Evolutionary conservation across 2,329 filamentous ascomycete species (phyloP).

Genomic region (Neofusicoccum parvum): DNA sequence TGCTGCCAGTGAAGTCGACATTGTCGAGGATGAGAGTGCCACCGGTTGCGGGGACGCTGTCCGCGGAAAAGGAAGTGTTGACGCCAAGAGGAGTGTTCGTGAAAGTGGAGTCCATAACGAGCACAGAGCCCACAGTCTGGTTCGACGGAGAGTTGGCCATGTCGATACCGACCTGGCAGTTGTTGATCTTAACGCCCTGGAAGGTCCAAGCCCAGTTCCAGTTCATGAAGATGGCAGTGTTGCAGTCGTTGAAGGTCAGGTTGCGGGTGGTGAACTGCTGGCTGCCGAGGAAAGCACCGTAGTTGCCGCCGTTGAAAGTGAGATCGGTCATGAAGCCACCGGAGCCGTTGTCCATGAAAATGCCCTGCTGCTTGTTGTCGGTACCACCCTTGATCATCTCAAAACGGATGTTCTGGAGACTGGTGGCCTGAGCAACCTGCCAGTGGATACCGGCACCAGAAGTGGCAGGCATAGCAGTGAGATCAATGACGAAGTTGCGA

Average conservation of each 20-base stretch:
- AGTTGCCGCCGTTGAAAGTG: slow-evolving; percentile 61
- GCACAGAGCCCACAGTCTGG: slow-evolving; percentile 82
- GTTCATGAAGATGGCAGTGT: slow-evolving; percentile 56
- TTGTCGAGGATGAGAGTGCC: slow-evolving; percentile 87
- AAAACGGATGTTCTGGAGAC: slow-evolving; percentile 64
- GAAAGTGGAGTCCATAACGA: slow-evolving; percentile 80
- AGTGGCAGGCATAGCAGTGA: slow-evolving; percentile 38
- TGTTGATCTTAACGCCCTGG: slow-evolving; percentile 49
- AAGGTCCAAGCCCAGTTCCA: slow-evolving; percentile 58
- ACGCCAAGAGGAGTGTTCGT: slow-evolving; percentile 75
- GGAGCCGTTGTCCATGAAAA: slow-evolving; percentile 63
- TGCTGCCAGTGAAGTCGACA: slow-evolving; percentile 75
- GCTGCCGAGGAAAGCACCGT: slow-evolving; percentile 63
- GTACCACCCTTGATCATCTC: slow-evolving; percentile 52
- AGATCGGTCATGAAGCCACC: slow-evolving; percentile 64
- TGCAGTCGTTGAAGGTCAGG: slow-evolving; percentile 52
- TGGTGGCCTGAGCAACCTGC: slow-evolving; percentile 68
- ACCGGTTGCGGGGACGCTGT: slow-evolving; percentile 68
- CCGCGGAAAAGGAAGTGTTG: slow-evolving; percentile 73
- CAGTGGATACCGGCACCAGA: slow-evolving; percentile 61
- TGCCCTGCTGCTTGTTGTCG: slow-evolving; percentile 56
- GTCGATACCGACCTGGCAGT: slow-evolving; percentile 51
- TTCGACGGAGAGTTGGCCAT: slow-evolving; percentile 61
- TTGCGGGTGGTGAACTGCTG: slow-evolving; percentile 64
- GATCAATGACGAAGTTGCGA: slow-evolving; percentile 57